Conservation (phyloP, 2,329 filamentous ascomycete species). For the Bisporella sp. region DNA sequence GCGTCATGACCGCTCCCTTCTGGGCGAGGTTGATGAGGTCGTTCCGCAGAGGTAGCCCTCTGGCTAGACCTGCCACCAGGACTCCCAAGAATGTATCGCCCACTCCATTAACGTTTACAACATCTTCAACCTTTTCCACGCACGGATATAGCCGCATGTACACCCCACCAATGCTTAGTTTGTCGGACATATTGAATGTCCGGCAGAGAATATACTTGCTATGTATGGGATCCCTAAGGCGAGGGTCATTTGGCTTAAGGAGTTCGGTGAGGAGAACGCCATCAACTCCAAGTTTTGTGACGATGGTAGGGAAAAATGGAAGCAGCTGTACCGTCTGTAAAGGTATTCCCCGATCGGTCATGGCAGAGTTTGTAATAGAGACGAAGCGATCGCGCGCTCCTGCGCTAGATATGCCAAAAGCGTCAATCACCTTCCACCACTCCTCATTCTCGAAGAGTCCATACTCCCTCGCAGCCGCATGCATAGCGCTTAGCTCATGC, state of each 20-base stretch:
- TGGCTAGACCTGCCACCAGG: constrained; percentile 69
- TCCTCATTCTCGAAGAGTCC: constrained; percentile 60
- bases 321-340: constrained; percentile 79
- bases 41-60: constrained; percentile 35
- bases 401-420: constrained; percentile 64
- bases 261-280: constrained; percentile 63
- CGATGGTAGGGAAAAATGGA: constrained; percentile 77
- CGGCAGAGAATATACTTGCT: constrained; percentile 68
- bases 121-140: constrained; percentile 57
- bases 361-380: constrained; percentile 52
- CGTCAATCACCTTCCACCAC: constrained; percentile 79
- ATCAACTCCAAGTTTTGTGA: constrained; percentile 70
- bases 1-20: constrained; percentile 68
- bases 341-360: constrained; percentile 77
- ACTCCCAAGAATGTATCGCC: constrained; percentile 91
- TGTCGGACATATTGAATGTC: constrained; percentile 41
- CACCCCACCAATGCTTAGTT: constrained; percentile 57
- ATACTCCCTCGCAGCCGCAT: constrained; percentile 57
- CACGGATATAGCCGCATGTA: constrained; percentile 68
- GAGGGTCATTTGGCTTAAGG: constrained; percentile 58
- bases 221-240: constrained; percentile 54
- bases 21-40: constrained; percentile 75
- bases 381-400: constrained; percentile 67
- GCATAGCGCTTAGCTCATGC: constrained; percentile 75
- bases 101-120: constrained; percentile 88